Percentiles rank a stretch among this genome's conserved stretches.
These are phyloP conservation scores for Phytophthora litchii DNA, from an alignment of 352 stramenopile genomes.

Conservation along the genomic window DNA sequence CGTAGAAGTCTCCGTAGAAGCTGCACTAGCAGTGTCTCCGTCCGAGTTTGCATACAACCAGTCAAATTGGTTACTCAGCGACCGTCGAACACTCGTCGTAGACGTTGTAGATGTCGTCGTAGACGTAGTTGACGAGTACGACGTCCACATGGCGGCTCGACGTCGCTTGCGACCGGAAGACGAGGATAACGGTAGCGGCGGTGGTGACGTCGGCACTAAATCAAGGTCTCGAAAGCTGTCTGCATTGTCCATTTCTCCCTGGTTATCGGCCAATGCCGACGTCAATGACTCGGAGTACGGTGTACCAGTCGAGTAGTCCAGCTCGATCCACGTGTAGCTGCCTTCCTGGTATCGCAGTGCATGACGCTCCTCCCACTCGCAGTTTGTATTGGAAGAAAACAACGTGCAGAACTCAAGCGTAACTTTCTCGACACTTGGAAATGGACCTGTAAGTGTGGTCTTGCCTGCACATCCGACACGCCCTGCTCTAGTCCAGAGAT, in stretches of 20 bases:
- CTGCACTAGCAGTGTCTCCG: constrained; percentile 13
- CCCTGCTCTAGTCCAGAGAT: constrained; percentile 57
- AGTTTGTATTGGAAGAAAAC: constrained; percentile 58
- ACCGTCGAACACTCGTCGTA: constrained; percentile 22
- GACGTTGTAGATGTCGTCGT: constrained; percentile 14
- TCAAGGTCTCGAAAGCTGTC: constrained; percentile 45
- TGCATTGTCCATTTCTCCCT: constrained; percentile 35
- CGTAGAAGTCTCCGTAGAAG: constrained; percentile 9
- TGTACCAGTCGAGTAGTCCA: constrained; percentile 57
- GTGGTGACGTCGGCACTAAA: constrained; percentile 28
- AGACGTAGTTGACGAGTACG: constrained; percentile 19
- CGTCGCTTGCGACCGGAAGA: constrained; percentile 37
- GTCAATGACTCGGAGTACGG: constrained; percentile 51
- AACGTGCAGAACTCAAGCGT: constrained; percentile 52
- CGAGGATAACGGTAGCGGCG: constrained; percentile 23
- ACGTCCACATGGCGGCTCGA: constrained; percentile 33
- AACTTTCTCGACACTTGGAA: constrained; percentile 40
- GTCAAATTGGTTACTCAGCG: constrained; percentile 34
- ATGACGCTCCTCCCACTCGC: constrained; percentile 61
- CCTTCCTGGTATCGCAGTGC: constrained; percentile 56
- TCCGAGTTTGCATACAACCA: constrained; percentile 35
- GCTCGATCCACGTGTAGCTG: constrained; percentile 78
- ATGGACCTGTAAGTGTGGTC: constrained; percentile 49
- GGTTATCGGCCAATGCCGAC: constrained; percentile 37
- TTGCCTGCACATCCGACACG: constrained; percentile 53